Conservation (phyloP, 345 rosid genomes). For the Hibiscus tridactylites region DNA sequence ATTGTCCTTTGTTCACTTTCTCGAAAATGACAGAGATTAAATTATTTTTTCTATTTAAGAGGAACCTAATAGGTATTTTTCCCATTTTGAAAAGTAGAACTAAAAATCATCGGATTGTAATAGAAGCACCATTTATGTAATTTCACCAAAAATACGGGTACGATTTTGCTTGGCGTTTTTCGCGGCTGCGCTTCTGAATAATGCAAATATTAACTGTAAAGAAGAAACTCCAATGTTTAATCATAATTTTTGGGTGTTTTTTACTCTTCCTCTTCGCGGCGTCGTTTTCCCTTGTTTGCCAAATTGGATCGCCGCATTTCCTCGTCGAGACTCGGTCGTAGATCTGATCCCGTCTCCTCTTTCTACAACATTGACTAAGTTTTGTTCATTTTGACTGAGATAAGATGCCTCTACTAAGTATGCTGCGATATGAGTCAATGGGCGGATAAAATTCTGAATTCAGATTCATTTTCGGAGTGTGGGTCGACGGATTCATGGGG, state of each 20-base stretch:
- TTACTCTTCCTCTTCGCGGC: neutral
- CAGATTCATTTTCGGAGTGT: neutral
- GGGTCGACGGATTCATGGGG: constrained; percentile 25
- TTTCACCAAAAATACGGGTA: neutral
- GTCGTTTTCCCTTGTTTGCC: neutral
- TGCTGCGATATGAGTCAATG: neutral
- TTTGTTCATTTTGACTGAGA: neutral
- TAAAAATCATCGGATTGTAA: no score
- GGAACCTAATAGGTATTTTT: no score
- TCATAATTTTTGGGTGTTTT: neutral
- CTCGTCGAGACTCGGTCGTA: neutral
- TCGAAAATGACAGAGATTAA: no score
- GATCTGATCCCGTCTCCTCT: constrained; percentile 12
- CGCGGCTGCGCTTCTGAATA: constrained; percentile 26
- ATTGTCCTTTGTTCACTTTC: no score
- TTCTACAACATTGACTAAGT: neutral
- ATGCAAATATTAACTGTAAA: neutral
- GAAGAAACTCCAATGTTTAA: neutral
- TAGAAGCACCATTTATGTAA: no score
- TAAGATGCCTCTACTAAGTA: neutral
- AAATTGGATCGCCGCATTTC: constrained; percentile 1
- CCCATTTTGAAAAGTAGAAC: no score
- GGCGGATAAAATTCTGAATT: neutral
- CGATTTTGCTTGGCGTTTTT: constrained; percentile 34
- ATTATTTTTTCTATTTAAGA: no score